Percentiles rank a stretch among this genome's conserved stretches.
phyloP scores from a whole-genome alignment of 2,329 filamentous ascomycete species.

The Ophiobolus disseminans region DNA sequence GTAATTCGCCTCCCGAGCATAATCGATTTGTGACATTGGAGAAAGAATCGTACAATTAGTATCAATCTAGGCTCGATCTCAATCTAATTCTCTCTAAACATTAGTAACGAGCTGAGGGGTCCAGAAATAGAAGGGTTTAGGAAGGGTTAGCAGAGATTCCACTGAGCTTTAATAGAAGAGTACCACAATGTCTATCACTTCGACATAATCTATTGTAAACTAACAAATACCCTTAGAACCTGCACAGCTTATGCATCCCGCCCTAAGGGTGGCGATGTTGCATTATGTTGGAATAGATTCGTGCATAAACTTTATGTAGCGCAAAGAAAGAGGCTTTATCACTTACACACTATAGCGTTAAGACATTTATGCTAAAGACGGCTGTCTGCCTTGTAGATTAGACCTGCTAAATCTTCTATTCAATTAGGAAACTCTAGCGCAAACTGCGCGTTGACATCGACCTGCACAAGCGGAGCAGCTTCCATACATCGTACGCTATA shows the following conservation, averaged over 20 bases:
- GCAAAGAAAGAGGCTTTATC: constrained; percentile 2
- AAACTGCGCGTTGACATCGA: constrained; percentile 4
- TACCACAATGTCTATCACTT: constrained; percentile 2
- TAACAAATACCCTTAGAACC: constrained; percentile 3
- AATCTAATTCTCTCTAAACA: neutral
- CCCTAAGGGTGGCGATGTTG: constrained; percentile 2
- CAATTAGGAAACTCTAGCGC: neutral
- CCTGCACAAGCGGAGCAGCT: neutral
- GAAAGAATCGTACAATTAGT: neutral
- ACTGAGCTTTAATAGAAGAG: neutral
- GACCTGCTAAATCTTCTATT: constrained; percentile 5
- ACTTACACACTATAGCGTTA: constrained; percentile 5
- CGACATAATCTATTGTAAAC: constrained; percentile 4
- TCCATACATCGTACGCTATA: neutral
- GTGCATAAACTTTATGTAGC: constrained; percentile 3
- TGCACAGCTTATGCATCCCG: constrained; percentile 1
- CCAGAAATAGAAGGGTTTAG: neutral
- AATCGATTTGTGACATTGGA: neutral
- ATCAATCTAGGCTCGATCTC: neutral
- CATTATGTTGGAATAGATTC: constrained; percentile 4
- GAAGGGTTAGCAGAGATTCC: neutral
- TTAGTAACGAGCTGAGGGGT: neutral
- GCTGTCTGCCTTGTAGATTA: constrained; percentile 5
- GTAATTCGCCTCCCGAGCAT: neutral
- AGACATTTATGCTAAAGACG: constrained; percentile 1